These are phyloP conservation scores for Pestalotiopsis sp. DNA, from an alignment of 2,329 filamentous ascomycete genomes.

Conservation along the genomic window DNA sequence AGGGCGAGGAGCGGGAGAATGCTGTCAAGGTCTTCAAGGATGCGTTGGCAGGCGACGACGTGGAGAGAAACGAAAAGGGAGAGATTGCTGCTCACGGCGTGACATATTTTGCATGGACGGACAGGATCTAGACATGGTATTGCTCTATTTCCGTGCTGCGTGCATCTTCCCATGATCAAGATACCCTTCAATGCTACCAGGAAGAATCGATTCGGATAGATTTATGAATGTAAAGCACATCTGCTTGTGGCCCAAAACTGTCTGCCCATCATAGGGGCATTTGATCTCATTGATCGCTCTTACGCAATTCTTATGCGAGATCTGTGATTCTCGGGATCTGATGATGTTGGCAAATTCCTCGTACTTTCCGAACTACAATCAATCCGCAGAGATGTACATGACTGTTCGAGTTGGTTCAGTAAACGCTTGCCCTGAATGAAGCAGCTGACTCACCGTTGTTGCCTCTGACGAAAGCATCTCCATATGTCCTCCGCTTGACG, in stretches of 20 bases:
- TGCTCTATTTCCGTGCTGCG: neutral
- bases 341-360: neutral
- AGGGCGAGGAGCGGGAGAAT: conserved; percentile 47
- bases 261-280: neutral
- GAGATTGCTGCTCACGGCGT: conserved; percentile 64
- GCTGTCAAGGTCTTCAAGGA: conserved; percentile 54
- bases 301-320: neutral
- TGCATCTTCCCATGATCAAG: neutral
- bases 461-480: conserved; percentile 91
- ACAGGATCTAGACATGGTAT: conserved; percentile 20
- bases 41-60: conserved; percentile 51
- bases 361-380: conserved; percentile 27
- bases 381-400: conserved; percentile 71
- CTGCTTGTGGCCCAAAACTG: neutral
- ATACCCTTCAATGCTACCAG: neutral
- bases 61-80: conserved; percentile 59
- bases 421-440: neutral
- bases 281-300: neutral
- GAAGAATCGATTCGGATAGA: neutral
- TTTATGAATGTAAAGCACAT: neutral
- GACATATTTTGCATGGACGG: conserved; percentile 65
- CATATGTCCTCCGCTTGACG: conserved; percentile 77
- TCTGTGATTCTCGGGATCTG: neutral
- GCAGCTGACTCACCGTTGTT: conserved; percentile 73
- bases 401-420: conserved; percentile 39